These are phyloP conservation scores for Saturnispora bothae DNA, from an alignment of 805 yeast species.

Conservation along the genomic window DNA sequence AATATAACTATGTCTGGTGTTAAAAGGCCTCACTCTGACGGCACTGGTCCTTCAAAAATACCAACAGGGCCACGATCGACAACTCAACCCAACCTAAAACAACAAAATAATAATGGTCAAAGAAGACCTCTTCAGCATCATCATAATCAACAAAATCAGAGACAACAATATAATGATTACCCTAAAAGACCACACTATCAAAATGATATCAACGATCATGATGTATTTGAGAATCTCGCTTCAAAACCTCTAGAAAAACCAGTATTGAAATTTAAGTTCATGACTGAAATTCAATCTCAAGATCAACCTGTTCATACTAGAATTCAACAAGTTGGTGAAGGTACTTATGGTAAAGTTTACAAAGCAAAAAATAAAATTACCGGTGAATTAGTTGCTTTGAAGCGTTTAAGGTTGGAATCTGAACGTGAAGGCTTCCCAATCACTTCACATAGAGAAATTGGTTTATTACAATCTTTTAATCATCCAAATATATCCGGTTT, in stretches of 20 bases:
- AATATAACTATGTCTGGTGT: too few relatives aligned
- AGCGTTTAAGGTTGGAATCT: slow-evolving; percentile 69
- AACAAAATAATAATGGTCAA: too few relatives aligned
- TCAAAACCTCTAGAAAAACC: not conserved
- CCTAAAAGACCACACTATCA: not conserved
- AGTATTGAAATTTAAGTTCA: not conserved
- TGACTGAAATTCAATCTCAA: slow-evolving; percentile 4
- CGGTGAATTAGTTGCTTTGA: slow-evolving; percentile 70
- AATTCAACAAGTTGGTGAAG: slow-evolving; percentile 93
- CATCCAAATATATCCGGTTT: slow-evolving; percentile 77
- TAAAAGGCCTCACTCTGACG: too few relatives aligned
- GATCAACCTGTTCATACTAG: slow-evolving; percentile 45
- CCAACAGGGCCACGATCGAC: too few relatives aligned
- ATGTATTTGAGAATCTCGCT: slow-evolving; percentile 8
- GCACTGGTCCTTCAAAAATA: too few relatives aligned
- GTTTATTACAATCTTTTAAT: slow-evolving; percentile 68
- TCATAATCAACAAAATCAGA: too few relatives aligned
- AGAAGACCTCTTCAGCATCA: too few relatives aligned
- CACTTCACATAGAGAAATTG: slow-evolving; percentile 87
- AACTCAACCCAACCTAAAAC: too few relatives aligned
- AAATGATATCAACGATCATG: slow-evolving; percentile 8
- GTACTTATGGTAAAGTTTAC: slow-evolving; percentile 94
- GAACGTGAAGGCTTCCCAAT: slow-evolving; percentile 95
- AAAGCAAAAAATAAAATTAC: slow-evolving; percentile 70
- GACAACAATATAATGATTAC: not conserved